Evolutionary conservation across 2,329 filamentous ascomycete genomes (phyloP), one percentile per base, ranked within the genome.

Genomic region (Camillea tinctor): DNA sequence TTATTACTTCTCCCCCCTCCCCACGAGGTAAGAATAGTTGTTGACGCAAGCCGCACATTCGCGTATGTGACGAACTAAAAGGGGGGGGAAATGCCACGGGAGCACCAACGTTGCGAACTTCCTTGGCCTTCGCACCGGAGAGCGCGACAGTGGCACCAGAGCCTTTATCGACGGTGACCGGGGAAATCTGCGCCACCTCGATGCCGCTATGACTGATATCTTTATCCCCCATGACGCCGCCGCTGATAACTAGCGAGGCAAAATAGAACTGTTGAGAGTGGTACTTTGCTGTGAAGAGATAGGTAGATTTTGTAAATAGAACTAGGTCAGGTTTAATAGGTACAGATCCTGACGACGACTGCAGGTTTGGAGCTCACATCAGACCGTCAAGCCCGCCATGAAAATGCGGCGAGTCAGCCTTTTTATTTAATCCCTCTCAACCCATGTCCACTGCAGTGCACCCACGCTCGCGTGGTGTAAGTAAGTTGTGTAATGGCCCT

Each of bases 1-100:
- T 67, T 56, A 65, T 64, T 56, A 65, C 63, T 53, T 22, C 50
- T 21, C 51, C 6, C 19, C n/a, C 50, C 19, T 50, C 6, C 19
- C n/a, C 17, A 17, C 26, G n/a, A n/a, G 19, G 22, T n/a, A 52
- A 30, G n/a, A n/a, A n/a, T n/a, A n/a, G n/a, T 40, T 26, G 23
- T 44, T 21, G n/a, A 8, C 9, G 17, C 50, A 30, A 30, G 26
- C 26, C 9, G 17, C 50, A 30, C 8, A 11, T 11, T 30, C 26
- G 26, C 1, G 2, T 30, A 7, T 30, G 26, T 30, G 26, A 11
- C 13, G 26, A 30, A 7, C 26, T 30, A 11, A 30, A 30, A 7
- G 26, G 26, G 26, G 26, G 26, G 26, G 8, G 26, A 30, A 30
- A 30, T 30, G 26, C n/a, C 26, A 30, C 7, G 11, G 36, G n/a